Conservation (phyloP, 495 filamentous ascomycete species). For the Eremomyces bilateralis region DNA sequence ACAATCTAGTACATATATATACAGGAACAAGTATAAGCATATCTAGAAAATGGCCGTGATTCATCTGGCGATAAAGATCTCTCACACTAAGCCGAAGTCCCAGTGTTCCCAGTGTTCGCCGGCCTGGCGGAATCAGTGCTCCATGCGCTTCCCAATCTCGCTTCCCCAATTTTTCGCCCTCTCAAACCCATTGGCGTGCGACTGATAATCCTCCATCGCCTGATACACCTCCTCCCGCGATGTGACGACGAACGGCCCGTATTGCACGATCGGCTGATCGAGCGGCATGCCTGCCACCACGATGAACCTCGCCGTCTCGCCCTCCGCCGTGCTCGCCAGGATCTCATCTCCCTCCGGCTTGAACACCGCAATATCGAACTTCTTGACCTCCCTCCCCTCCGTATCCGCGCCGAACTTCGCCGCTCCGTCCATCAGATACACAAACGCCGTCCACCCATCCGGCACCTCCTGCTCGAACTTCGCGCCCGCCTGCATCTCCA, state of each 20-base stretch:
- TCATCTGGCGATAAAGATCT: too few relatives aligned
- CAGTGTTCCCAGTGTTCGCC: too few relatives aligned
- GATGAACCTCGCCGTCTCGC: conserved; percentile 45
- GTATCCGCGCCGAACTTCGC: conserved; percentile 40
- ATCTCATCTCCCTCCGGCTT: conserved; percentile 57
- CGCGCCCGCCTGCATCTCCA: conserved; percentile 63
- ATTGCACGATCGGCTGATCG: conserved; percentile 86
- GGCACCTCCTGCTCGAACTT: conserved; percentile 53
- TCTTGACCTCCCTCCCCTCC: conserved; percentile 32
- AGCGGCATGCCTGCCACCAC: conserved; percentile 70
- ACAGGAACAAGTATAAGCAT: too few relatives aligned
- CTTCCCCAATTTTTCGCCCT: conserved; percentile 62
- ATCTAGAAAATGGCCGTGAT: too few relatives aligned
- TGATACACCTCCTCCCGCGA: conserved; percentile 71
- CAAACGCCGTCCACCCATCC: conserved; percentile 75
- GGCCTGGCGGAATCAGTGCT: too few relatives aligned
- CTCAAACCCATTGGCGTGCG: conserved; percentile 75
- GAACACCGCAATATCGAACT: conserved; percentile 83
- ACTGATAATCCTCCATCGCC: conserved; percentile 77
- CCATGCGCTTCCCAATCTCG: conserved; percentile 82
- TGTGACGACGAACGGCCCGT: conserved; percentile 83
- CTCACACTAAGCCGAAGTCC: too few relatives aligned
- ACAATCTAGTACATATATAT: too few relatives aligned
- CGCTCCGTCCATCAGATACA: conserved; percentile 54
- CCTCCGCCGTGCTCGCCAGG: conserved; percentile 39